Conservation (phyloP, 495 filamentous ascomycete species). For the Ascodesmis nigricans region DNA sequence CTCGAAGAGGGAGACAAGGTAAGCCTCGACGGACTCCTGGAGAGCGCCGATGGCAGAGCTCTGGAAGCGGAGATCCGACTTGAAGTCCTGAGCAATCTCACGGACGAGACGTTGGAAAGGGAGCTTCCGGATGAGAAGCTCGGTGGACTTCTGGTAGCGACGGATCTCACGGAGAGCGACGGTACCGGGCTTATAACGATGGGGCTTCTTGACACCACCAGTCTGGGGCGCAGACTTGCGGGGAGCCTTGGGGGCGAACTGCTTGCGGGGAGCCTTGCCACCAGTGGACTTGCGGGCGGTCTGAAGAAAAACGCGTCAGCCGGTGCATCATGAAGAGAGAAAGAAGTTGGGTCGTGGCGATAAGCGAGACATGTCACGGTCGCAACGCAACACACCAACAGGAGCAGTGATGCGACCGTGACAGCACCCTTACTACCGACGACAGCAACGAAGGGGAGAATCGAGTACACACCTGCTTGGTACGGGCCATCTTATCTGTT, state of each 20-base stretch:
- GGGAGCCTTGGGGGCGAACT: conserved; percentile 73
- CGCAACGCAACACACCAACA: too few species aligned
- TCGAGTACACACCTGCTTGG: conserved; percentile 46
- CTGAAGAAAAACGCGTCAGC: conserved; percentile 20
- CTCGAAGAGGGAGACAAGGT: conserved; percentile 99
- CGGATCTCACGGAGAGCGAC: conserved; percentile 99
- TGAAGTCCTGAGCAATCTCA: conserved; percentile 99
- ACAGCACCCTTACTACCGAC: too few species aligned
- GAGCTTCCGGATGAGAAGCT: conserved; percentile 99
- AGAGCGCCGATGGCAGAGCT: conserved; percentile 98
- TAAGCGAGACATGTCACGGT: too few species aligned
- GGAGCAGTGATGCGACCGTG: too few species aligned
- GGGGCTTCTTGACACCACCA: conserved; percentile 97
- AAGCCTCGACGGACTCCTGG: conserved; percentile 99
- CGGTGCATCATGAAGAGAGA: too few species aligned
- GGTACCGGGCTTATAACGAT: conserved; percentile 99
- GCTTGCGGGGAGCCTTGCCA: conserved; percentile 98
- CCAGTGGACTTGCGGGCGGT: conserved; percentile 98
- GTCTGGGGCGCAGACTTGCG: conserved; percentile 56
- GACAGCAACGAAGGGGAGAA: conserved; percentile 1
- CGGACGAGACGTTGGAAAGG: conserved; percentile 99
- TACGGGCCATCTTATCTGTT: conserved; percentile 70
- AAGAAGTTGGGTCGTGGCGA: conserved; percentile 11
- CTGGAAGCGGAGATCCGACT: conserved; percentile 99
- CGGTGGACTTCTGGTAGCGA: conserved; percentile 99